Evolutionary conservation across 768 basidiomycete genomes (phyloP).

Genomic region (Tylopilus sp.): DNA sequence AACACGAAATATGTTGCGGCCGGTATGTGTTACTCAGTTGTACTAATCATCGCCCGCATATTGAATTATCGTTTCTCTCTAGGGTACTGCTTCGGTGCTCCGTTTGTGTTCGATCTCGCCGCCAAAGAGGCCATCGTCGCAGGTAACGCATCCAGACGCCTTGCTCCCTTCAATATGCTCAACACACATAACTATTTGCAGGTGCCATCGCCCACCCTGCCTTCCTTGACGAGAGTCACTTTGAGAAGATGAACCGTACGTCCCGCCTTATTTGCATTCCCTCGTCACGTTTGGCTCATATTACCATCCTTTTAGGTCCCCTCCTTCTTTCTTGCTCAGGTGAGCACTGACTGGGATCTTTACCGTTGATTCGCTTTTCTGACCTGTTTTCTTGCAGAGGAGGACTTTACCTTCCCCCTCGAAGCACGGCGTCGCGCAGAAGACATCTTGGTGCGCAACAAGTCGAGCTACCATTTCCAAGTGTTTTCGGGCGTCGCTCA

Average conservation of each 20-base stretch:
- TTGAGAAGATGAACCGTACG: constrained; percentile 45
- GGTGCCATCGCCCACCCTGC: constrained; percentile 47
- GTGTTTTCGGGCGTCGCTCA: constrained; percentile 45
- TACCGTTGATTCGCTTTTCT: neutral
- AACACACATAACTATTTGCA: neutral
- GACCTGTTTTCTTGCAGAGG: constrained; percentile 33
- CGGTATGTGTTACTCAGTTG: constrained; percentile 30
- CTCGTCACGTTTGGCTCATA: neutral
- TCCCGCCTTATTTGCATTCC: neutral
- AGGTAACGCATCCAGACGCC: constrained; percentile 17
- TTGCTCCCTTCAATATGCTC: neutral
- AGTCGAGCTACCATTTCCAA: constrained; percentile 51
- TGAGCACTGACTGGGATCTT: neutral
- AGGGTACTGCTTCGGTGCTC: constrained; percentile 59
- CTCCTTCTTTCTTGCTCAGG: constrained; percentile 24
- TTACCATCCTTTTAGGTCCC: constrained; percentile 10
- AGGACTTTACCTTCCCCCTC: constrained; percentile 47
- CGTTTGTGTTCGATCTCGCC: constrained; percentile 44
- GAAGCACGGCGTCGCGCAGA: constrained; percentile 51
- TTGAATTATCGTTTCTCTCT: neutral
- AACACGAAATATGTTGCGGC: constrained; percentile 41
- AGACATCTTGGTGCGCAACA: constrained; percentile 47
- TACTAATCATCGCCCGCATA: neutral
- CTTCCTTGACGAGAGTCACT: constrained; percentile 49
- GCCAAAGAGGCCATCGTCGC: constrained; percentile 43